Evolutionary conservation across 441 rosid genomes (phyloP), one percentile per base, ranked within the genome.

Genomic region (Pelargonium citronellum): DNA sequence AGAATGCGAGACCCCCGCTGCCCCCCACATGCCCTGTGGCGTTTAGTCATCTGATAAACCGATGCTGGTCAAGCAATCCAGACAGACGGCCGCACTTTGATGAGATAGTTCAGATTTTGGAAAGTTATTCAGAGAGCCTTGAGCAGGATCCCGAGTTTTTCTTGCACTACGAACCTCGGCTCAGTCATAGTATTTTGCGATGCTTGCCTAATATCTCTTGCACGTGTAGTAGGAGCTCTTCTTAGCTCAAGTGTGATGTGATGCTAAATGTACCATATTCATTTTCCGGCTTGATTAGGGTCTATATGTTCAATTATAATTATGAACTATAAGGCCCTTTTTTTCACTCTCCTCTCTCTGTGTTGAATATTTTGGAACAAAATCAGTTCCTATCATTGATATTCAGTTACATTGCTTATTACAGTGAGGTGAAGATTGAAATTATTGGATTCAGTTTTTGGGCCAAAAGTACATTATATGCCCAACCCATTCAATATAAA

Each of bases 1-100:
- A 89, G 91, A 85, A 89, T 67, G 89, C 92, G 3, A 85, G 95
- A 60, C 92, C 95, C 3, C 92, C 85, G 41, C 71, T 89, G 17
- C 92, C 91, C 19, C 75, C 84, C 0, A 57, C 77, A 17, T 86
- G 92, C 55, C 95, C 92, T 1, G 60, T 10, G 30, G 95, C 88
- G 1, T 76, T 86, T 11, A 80, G 79, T 55, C 84, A 75, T 71
- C 87, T 89, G 57, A 83, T 89, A 43, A 80, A 77, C 39, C 69
- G 86, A 53, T 89, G 95, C 76, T 87, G 92, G 95, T 86, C 92
- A 12, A 78, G 88, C 73, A 80, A 74, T 66, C 95, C 91, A 1
- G 49, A 74, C 0, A 85, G 80, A 73, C 75, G 95, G 22, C 95
- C 95, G 2, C 84, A 82, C 53, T 89, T 87, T 16, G 77, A 80